Conservation (phyloP, 139 green algal genomes). For the Gonium pectorale region DNA sequence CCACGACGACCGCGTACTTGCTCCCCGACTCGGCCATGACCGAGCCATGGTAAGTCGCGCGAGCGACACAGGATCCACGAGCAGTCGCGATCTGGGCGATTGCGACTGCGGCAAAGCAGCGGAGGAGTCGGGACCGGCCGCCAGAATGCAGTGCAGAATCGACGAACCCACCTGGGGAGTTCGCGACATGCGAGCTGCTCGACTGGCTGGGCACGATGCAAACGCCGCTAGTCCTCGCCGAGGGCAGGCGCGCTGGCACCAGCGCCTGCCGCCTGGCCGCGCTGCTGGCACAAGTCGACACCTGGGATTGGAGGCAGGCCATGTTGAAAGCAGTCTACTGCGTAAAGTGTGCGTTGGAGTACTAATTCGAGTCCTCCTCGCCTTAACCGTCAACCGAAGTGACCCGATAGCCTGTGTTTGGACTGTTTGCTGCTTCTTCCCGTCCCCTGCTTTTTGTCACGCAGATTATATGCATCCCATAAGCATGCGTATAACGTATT, state of each 20-base stretch:
- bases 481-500: no score
- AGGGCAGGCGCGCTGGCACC: neutral
- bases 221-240: neutral
- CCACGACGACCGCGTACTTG: constrained; percentile 85
- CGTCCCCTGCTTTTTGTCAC: no score
- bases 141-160: neutral
- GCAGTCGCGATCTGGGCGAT: neutral
- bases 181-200: no score
- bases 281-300: neutral
- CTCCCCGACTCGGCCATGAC: constrained; percentile 46
- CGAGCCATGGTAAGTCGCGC: constrained; percentile 41
- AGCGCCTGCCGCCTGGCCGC: constrained; percentile 1
- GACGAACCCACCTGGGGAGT: no score
- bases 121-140: neutral
- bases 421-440: no score
- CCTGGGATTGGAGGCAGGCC: neutral
- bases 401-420: no score
- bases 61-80: neutral
- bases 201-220: neutral
- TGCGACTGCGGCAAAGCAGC: neutral
- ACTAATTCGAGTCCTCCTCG: no score
- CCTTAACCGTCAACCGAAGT: no score
- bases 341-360: no score
- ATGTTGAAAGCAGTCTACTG: neutral
- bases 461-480: no score